A percentile compares a stretch with the other conserved stretches of the same genome.
phyloP scores from a whole-genome alignment of 495 filamentous ascomycete species.

The Penicillium robsamsonii region DNA sequence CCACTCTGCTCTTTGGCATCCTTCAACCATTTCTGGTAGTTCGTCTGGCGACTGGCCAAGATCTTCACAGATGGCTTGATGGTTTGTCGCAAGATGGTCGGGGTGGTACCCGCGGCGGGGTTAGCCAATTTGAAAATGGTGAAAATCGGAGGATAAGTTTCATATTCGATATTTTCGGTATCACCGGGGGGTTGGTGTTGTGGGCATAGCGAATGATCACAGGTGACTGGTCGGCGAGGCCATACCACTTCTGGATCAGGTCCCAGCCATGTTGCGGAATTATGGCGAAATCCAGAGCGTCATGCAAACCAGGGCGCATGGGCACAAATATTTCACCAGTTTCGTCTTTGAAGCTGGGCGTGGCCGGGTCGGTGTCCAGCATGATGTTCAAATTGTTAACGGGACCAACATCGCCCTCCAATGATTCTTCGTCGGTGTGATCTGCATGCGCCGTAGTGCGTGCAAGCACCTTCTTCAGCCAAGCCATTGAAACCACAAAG shows the following conservation, averaged over 20 bases:
- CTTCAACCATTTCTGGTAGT: constrained; percentile 70
- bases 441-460: constrained; percentile 59
- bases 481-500: constrained; percentile 74
- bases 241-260: constrained; percentile 77
- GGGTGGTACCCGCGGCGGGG: constrained; percentile 53
- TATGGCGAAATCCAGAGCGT: constrained; percentile 69
- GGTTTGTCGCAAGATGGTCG: constrained; percentile 58
- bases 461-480: constrained; percentile 73
- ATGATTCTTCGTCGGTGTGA: constrained; percentile 55
- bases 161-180: constrained; percentile 69
- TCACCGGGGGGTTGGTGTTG: constrained; percentile 63
- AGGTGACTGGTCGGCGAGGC: constrained; percentile 64
- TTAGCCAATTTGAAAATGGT: constrained; percentile 76
- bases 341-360: constrained; percentile 48
- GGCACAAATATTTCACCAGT: constrained; percentile 65
- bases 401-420: constrained; percentile 68
- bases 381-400: constrained; percentile 79
- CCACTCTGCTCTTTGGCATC: constrained; percentile 62
- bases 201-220: constrained; percentile 74
- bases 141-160: constrained; percentile 82
- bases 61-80: constrained; percentile 56
- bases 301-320: constrained; percentile 65
- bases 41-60: constrained; percentile 64
- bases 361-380: constrained; percentile 42
- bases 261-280: constrained; percentile 80